Conservation (phyloP, 495 filamentous ascomycete species). For the Penicillium subrubescens region DNA sequence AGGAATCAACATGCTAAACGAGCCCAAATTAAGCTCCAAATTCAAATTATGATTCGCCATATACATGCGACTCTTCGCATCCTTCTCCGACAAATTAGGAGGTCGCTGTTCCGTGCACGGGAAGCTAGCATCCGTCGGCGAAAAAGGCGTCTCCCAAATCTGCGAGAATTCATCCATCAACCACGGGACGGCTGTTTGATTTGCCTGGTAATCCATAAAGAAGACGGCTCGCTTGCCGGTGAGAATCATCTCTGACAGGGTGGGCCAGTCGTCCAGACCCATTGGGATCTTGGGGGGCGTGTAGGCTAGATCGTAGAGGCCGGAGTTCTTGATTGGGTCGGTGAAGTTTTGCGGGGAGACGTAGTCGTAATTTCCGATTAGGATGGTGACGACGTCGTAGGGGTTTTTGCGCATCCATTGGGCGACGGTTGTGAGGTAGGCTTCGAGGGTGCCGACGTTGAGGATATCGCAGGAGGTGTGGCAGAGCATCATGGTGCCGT, state of each 20-base stretch:
- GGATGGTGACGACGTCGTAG: conserved; percentile 88
- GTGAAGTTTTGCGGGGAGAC: conserved; percentile 61
- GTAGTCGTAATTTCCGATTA: conserved; percentile 82
- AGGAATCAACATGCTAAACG: conserved; percentile 69
- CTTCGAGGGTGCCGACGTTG: conserved; percentile 74
- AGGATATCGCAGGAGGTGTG: conserved; percentile 80
- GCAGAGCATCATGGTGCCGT: conserved; percentile 63
- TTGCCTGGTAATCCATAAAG: conserved; percentile 82
- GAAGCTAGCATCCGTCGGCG: conserved; percentile 58
- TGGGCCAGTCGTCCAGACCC: conserved; percentile 79
- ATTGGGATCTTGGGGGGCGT: conserved; percentile 70
- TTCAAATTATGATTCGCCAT: conserved; percentile 95
- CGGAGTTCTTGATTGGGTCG: conserved; percentile 63
- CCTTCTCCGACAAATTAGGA: conserved; percentile 53
- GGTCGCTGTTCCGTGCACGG: conserved; percentile 63
- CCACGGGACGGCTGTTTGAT: conserved; percentile 72
- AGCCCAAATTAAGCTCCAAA: conserved; percentile 64
- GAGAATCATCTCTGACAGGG: conserved; percentile 76
- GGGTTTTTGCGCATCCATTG: conserved; percentile 76
- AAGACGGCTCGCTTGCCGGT: conserved; percentile 61
- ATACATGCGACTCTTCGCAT: conserved; percentile 68
- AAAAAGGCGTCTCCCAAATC: conserved; percentile 69
- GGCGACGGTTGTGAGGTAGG: conserved; percentile 69
- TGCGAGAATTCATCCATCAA: conserved; percentile 67
- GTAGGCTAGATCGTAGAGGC: conserved; percentile 71